Conservation (phyloP, 768 basidiomycete species). For the Lepiota brunneoincarnata region DNA sequence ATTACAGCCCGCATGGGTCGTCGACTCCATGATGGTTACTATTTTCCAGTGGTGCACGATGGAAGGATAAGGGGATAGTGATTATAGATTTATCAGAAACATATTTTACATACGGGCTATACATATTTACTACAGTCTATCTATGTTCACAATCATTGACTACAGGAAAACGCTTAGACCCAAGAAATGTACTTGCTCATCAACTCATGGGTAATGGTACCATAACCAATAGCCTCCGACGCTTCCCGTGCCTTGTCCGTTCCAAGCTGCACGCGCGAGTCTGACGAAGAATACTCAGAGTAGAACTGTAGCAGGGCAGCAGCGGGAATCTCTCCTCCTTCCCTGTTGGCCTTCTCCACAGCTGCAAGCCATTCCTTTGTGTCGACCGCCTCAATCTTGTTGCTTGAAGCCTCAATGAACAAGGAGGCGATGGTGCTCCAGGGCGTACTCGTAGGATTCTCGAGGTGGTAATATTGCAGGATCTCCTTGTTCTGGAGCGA, state of each 20-base stretch:
- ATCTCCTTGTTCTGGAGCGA: slow-evolving; percentile 6
- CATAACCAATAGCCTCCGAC: slow-evolving; percentile 7
- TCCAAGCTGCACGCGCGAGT: neutral
- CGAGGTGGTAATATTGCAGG: slow-evolving; percentile 12
- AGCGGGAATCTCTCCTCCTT: slow-evolving; percentile 4
- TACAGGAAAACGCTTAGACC: neutral
- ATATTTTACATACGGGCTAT: no score
- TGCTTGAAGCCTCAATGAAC: neutral
- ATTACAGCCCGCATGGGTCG: no score
- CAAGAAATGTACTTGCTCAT: slow-evolving; percentile 11
- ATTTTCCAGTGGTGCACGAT: no score
- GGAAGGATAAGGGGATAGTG: no score
- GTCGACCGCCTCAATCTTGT: slow-evolving; percentile 1
- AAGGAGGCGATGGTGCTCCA: slow-evolving; percentile 6
- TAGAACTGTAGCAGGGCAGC: slow-evolving; percentile 8
- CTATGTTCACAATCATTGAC: no score
- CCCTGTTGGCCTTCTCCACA: neutral
- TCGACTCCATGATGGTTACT: no score
- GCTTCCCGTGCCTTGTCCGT: slow-evolving; percentile 1
- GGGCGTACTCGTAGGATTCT: slow-evolving; percentile 10
- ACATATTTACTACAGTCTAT: no score
- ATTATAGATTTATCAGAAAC: no score
- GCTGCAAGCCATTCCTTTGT: slow-evolving; percentile 8
- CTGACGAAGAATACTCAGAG: neutral
- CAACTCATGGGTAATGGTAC: slow-evolving; percentile 1